Evolutionary conservation across 2,329 filamentous ascomycete genomes (phyloP).

Genomic region (Phaeoacremonium minimum): DNA sequence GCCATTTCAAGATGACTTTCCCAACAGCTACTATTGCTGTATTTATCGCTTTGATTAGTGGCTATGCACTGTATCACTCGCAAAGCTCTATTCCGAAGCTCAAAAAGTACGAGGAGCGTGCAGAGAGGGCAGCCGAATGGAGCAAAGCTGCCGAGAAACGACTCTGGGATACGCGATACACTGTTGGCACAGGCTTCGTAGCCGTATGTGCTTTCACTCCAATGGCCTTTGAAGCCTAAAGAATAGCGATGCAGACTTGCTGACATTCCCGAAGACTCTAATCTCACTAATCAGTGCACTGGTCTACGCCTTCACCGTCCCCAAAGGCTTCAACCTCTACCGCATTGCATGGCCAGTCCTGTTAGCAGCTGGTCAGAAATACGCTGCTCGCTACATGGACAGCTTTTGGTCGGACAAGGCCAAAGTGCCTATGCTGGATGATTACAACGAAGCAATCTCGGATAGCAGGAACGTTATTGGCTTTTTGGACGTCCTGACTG

Average conservation of each 20-base stretch:
- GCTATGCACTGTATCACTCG: constrained; percentile 15
- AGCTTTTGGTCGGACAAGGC: constrained; percentile 19
- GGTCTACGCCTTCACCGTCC: constrained; percentile 9
- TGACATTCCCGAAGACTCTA: constrained; percentile 8
- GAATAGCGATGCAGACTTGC: too few relatives aligned
- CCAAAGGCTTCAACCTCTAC: constrained; percentile 7
- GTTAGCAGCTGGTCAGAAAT: constrained; percentile 11
- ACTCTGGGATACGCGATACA: constrained; percentile 20
- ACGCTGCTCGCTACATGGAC: constrained; percentile 17
- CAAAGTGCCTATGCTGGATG: constrained; percentile 21
- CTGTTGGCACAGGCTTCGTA: constrained; percentile 19
- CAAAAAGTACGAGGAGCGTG: constrained; percentile 19
- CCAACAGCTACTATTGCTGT: too few relatives aligned
- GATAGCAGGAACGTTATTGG: constrained; percentile 16
- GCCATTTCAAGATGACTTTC: too few relatives aligned
- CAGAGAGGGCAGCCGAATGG: constrained; percentile 22
- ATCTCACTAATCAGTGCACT: constrained; percentile 13
- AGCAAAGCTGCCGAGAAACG: constrained; percentile 18
- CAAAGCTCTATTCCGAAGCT: constrained; percentile 19
- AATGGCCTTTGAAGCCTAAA: too few relatives aligned
- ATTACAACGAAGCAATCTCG: constrained; percentile 22
- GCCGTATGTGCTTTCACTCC: constrained; percentile 10
- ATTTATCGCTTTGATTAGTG: constrained; percentile 13
- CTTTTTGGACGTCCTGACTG: constrained; percentile 11
- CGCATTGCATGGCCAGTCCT: constrained; percentile 13